Evolutionary conservation across 1,284 basidiomycete genomes (phyloP).

Genomic region (Phellinidium pouzarii): DNA sequence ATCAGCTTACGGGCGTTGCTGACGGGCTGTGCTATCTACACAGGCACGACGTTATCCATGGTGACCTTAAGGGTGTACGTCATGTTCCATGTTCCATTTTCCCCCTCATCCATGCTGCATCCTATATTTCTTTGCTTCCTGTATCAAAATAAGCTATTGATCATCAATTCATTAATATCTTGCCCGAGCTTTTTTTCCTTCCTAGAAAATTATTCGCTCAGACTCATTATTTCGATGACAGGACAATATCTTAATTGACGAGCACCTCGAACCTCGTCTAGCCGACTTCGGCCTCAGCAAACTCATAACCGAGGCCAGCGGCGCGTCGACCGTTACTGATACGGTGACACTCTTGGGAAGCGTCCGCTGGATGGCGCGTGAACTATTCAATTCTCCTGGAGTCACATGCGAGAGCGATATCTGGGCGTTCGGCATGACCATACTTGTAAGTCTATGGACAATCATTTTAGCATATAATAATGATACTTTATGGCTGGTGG

Average conservation of each 20-base stretch:
- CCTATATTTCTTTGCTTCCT: too few relatives aligned
- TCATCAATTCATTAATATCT: neutral
- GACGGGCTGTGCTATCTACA: constrained; percentile 18
- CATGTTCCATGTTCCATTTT: neutral
- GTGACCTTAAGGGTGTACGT: constrained; percentile 16
- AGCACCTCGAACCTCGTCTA: constrained; percentile 13
- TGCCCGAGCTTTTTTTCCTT: neutral
- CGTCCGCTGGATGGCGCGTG: constrained; percentile 15
- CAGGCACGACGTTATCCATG: constrained; percentile 17
- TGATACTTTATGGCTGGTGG: neutral
- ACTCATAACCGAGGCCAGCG: constrained; percentile 5
- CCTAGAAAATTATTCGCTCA: too few relatives aligned
- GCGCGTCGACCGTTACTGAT: neutral
- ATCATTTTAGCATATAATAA: neutral
- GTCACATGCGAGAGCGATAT: constrained; percentile 15
- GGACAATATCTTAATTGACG: constrained; percentile 17
- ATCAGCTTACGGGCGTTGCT: constrained; percentile 14
- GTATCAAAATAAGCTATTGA: neutral
- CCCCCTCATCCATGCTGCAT: too few relatives aligned
- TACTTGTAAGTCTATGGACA: constrained; percentile 2
- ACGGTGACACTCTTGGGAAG: constrained; percentile 9
- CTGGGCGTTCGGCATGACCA: constrained; percentile 19
- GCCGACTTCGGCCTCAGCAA: constrained; percentile 17
- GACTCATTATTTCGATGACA: too few relatives aligned
- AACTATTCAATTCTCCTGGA: constrained; percentile 11